Conservation (phyloP, 257 asterid genomes). For the Primulina eburnea region DNA sequence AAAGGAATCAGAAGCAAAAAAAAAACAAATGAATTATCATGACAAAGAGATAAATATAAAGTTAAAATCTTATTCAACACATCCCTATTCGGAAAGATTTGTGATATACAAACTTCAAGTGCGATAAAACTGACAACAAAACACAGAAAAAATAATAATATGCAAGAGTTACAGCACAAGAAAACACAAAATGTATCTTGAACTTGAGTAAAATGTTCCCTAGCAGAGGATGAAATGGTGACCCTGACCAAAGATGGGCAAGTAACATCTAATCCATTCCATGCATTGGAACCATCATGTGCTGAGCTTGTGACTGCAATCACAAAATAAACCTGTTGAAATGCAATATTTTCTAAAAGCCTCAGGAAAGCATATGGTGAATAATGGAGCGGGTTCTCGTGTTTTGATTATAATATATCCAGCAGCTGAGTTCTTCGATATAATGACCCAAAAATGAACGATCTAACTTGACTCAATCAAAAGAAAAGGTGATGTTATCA, state of each 20-base stretch:
- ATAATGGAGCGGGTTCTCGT: not conserved
- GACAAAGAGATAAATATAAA: not conserved
- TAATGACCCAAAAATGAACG: too few relatives aligned
- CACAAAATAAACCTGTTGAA: slow-evolving; percentile 18
- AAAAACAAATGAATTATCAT: too few relatives aligned
- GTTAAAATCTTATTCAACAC: not conserved
- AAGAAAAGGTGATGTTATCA: too few relatives aligned
- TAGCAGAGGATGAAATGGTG: slow-evolving; percentile 24
- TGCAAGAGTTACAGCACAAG: slow-evolving; percentile 19
- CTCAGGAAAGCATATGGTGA: not conserved
- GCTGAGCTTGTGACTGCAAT: slow-evolving; percentile 44
- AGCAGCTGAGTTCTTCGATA: not conserved
- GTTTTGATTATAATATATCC: not conserved
- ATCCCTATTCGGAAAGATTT: not conserved
- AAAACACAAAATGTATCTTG: slow-evolving; percentile 26
- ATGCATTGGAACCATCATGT: slow-evolving; percentile 58
- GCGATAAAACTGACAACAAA: not conserved
- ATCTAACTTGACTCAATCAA: too few relatives aligned
- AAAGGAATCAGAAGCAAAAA: too few relatives aligned
- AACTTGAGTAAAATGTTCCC: slow-evolving; percentile 22
- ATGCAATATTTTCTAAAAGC: not conserved
- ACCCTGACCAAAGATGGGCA: slow-evolving; percentile 17
- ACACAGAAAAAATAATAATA: not conserved
- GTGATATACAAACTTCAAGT: not conserved
- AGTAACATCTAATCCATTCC: slow-evolving; percentile 45